Conservation (phyloP, 2,329 filamentous ascomycete species). For the Alternaria alternata region DNA sequence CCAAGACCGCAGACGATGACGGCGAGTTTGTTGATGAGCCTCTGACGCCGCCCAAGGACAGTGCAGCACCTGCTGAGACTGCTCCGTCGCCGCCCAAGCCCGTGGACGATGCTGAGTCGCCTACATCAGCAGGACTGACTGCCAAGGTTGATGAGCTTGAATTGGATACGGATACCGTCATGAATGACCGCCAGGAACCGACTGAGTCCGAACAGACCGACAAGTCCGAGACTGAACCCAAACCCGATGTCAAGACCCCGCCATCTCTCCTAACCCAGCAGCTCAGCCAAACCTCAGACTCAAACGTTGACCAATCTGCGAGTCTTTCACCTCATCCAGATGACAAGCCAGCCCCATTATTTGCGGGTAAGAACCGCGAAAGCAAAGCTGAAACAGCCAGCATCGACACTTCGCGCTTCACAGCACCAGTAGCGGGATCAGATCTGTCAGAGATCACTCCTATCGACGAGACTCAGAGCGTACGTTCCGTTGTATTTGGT, state of each 20-base stretch:
- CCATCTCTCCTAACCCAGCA: slow-evolving; percentile 55
- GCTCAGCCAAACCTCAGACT: slow-evolving; percentile 44
- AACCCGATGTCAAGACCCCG: slow-evolving; percentile 41
- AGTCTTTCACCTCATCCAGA: slow-evolving; percentile 66
- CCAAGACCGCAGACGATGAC: slow-evolving; percentile 53
- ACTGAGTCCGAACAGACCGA: slow-evolving; percentile 30
- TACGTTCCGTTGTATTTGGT: slow-evolving; percentile 47
- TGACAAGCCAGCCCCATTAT: slow-evolving; percentile 74
- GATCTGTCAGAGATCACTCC: slow-evolving; percentile 49
- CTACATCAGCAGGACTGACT: slow-evolving; percentile 63
- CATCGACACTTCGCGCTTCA: slow-evolving; percentile 42
- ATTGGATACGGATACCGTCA: slow-evolving; percentile 66
- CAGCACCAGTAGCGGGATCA: slow-evolving; percentile 32
- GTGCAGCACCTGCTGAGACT: slow-evolving; percentile 27
- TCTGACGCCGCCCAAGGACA: slow-evolving; percentile 64
- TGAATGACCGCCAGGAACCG: slow-evolving; percentile 47
- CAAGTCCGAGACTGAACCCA: slow-evolving; percentile 34
- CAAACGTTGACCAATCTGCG: slow-evolving; percentile 36
- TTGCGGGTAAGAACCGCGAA: slow-evolving; percentile 55
- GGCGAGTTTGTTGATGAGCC: slow-evolving; percentile 83
- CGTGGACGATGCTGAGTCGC: slow-evolving; percentile 51
- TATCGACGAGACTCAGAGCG: slow-evolving; percentile 47
- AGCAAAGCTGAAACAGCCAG: slow-evolving; percentile 38
- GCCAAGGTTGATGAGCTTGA: slow-evolving; percentile 65
- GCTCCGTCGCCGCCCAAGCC: slow-evolving; percentile 31